Conservation (phyloP, 2,329 filamentous ascomycete species). For the Botrytis fabae region DNA sequence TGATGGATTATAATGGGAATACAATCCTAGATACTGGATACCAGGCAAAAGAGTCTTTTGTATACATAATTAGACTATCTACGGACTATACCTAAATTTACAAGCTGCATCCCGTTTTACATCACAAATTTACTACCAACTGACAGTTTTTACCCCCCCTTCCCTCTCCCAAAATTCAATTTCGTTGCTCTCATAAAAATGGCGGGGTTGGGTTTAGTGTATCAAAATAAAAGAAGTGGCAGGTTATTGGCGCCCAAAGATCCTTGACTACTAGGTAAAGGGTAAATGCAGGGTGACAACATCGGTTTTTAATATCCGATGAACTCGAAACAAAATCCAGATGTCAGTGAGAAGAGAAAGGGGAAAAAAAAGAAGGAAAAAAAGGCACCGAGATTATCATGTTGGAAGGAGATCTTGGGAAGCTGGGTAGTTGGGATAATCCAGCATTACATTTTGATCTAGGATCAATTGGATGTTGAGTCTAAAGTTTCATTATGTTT, state of each 20-base stretch:
- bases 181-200: not conserved
- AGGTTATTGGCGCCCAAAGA: slow-evolving; percentile 19
- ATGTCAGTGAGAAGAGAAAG: not conserved
- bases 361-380: not conserved
- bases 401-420: not conserved
- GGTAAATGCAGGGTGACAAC: slow-evolving; percentile 12
- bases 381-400: not conserved
- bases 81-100: not conserved
- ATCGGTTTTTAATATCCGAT: slow-evolving; percentile 6
- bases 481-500: not conserved
- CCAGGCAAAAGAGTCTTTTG: not conserved
- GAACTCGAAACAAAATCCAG: not conserved
- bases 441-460: not conserved
- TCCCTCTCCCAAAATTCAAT: not conserved
- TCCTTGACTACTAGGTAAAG: not conserved
- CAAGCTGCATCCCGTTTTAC: not conserved
- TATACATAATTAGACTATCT: not conserved
- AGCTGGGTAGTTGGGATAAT: not conserved
- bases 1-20: not conserved
- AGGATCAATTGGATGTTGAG: not conserved
- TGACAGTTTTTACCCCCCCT: not conserved
- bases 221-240: slow-evolving; percentile 17
- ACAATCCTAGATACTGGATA: not conserved
- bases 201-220: slow-evolving; percentile 16
- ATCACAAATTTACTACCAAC: not conserved